phyloP scores from a whole-genome alignment of 345 rosid species.

The Mallotus nudiflorus region DNA sequence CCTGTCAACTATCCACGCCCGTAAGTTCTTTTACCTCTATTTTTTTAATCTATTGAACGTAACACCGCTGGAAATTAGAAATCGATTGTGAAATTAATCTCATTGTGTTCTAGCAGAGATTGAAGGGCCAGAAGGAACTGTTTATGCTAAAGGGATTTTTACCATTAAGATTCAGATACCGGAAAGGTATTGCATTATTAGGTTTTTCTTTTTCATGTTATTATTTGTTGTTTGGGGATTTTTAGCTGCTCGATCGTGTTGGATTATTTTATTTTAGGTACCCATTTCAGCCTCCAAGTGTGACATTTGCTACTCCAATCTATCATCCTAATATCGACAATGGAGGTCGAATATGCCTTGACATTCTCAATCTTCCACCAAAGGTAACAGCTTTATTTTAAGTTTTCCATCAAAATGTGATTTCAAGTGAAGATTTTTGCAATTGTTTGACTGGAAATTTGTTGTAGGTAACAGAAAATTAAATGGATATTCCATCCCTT shows the following conservation, averaged over 20 bases:
- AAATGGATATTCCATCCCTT: too few species aligned
- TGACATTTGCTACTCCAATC: constrained; percentile 70
- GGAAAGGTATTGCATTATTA: constrained; percentile 46
- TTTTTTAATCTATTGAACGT: background rate
- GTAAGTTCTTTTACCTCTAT: constrained; percentile 38
- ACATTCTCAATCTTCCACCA: constrained; percentile 87
- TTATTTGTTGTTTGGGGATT: constrained; percentile 35
- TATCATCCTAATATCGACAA: constrained; percentile 84
- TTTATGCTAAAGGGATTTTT: constrained; percentile 69
- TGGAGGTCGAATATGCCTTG: constrained; percentile 89
- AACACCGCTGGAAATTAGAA: too few species aligned
- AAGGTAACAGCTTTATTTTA: constrained; percentile 41
- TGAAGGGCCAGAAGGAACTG: constrained; percentile 74
- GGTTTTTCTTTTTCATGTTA: background rate
- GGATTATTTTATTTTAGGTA: constrained; percentile 43
- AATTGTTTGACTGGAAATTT: too few species aligned
- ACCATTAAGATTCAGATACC: constrained; percentile 70
- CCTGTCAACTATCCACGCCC: constrained; percentile 63
- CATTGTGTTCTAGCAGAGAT: constrained; percentile 38
- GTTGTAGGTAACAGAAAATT: too few species aligned
- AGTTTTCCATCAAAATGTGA: too few species aligned
- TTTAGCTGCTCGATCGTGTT: constrained; percentile 21
- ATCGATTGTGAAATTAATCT: background rate
- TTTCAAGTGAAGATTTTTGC: background rate
- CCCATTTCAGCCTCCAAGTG: constrained; percentile 88